phyloP scores from a whole-genome alignment of 768 basidiomycete species.

The Sarcodon aspratus region DNA sequence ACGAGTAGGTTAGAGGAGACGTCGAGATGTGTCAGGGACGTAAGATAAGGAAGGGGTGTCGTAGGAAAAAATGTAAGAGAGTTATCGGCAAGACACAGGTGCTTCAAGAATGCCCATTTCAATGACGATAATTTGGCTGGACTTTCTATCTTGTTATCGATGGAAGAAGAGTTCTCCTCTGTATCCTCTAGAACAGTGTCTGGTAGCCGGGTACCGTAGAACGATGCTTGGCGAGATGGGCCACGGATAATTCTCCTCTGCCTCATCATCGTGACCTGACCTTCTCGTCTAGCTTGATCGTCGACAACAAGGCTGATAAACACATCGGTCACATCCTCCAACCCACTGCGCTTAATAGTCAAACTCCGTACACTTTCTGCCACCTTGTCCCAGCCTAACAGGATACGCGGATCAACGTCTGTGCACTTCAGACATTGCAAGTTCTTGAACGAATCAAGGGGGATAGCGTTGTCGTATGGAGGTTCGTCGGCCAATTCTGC shows the following conservation, averaged over 20 bases:
- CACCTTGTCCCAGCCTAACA: slow-evolving; percentile 79
- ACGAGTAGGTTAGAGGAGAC: slow-evolving; percentile 87
- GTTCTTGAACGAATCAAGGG: slow-evolving; percentile 79
- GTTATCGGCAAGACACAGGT: slow-evolving; percentile 73
- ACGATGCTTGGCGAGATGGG: slow-evolving; percentile 30
- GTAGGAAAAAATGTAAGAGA: slow-evolving; percentile 71
- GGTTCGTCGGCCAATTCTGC: slow-evolving; percentile 58
- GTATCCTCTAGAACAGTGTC: slow-evolving; percentile 41
- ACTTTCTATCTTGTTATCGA: slow-evolving; percentile 18
- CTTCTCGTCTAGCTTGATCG: slow-evolving; percentile 56
- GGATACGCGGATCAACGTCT: slow-evolving; percentile 72
- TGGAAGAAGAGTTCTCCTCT: slow-evolving; percentile 5
- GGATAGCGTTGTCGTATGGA: slow-evolving; percentile 64
- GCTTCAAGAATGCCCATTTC: slow-evolving; percentile 69
- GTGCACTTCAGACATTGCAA: slow-evolving; percentile 62
- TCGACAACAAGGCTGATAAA: slow-evolving; percentile 71
- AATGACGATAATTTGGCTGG: slow-evolving; percentile 35
- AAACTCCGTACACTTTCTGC: slow-evolving; percentile 61
- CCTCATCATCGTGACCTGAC: slow-evolving; percentile 33
- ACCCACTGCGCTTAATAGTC: slow-evolving; percentile 66
- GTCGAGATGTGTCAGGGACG: slow-evolving; percentile 73
- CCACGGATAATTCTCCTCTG: slow-evolving; percentile 26
- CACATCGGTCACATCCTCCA: slow-evolving; percentile 72
- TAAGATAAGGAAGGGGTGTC: slow-evolving; percentile 51
- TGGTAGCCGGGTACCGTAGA: slow-evolving; percentile 39